phyloP scores from a whole-genome alignment of 805 yeast genomes.

The Suhomyces kilbournensis region DNA sequence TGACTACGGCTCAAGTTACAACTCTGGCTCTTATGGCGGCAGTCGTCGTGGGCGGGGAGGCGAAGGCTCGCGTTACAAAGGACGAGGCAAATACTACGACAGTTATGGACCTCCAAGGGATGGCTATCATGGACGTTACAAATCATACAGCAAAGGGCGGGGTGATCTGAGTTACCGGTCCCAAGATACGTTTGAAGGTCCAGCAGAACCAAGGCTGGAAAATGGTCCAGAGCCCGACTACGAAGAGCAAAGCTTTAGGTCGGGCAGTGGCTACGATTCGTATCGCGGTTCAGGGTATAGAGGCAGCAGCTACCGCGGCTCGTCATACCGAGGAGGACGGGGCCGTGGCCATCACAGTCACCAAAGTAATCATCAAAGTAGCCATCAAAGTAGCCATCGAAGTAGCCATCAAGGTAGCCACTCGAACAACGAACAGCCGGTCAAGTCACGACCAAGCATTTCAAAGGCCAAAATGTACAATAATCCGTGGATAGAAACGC shows the following conservation, averaged over 20 bases:
- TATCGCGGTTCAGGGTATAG: constrained; percentile 8
- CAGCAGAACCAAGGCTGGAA: background rate
- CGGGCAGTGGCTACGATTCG: background rate
- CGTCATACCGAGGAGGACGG: background rate
- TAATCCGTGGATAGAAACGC: constrained; percentile 34
- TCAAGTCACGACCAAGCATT: background rate
- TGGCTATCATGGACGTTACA: constrained; percentile 7
- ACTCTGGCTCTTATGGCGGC: background rate
- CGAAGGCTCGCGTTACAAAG: constrained; percentile 8
- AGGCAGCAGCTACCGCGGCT: constrained; percentile 6
- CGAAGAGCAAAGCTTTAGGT: background rate
- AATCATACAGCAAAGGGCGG: constrained; percentile 2
- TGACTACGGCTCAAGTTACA: background rate
- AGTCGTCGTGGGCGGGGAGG: constrained; percentile 7
- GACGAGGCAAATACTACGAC: constrained; percentile 15
- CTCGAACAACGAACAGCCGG: background rate
- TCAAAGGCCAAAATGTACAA: constrained; percentile 5
- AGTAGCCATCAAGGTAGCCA: background rate
- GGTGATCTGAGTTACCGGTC: background rate
- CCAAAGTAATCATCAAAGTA: background rate
- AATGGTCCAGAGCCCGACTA: background rate
- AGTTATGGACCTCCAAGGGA: constrained; percentile 7
- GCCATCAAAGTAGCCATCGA: background rate
- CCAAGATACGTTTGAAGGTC: constrained; percentile 2
- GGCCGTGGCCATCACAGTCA: background rate